phyloP scores from a whole-genome alignment of 106 monocot species.

The Platanthera zijinensis region DNA sequence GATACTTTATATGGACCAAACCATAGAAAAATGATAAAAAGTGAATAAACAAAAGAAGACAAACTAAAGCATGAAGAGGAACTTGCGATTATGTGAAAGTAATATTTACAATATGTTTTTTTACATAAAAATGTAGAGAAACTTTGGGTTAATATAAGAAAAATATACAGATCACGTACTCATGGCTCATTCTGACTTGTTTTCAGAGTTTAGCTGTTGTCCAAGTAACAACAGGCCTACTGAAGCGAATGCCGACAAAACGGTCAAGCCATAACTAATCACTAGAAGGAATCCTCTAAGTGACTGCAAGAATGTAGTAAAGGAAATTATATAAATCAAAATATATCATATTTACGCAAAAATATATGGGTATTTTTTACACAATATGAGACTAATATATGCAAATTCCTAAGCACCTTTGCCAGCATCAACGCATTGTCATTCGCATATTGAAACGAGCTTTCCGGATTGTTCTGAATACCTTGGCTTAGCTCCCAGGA shows the following conservation, averaged over 20 bases:
- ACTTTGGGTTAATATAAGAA: not conserved
- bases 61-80: not conserved
- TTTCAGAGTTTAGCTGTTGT: constrained; percentile 36
- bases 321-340: not conserved
- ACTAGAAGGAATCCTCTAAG: constrained; percentile 62
- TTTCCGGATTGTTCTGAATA: constrained; percentile 73
- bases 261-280: constrained; percentile 39
- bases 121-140: not conserved
- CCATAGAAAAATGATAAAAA: too few species aligned
- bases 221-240: constrained; percentile 59
- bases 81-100: not conserved
- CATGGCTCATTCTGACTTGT: constrained; percentile 24
- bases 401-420: constrained; percentile 35
- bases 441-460: constrained; percentile 68
- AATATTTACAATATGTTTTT: not conserved
- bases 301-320: constrained; percentile 36
- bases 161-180: not conserved
- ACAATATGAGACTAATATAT: not conserved
- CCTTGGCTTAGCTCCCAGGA: constrained; percentile 76
- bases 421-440: constrained; percentile 65
- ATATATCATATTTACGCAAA: not conserved
- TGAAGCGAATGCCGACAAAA: constrained; percentile 38
- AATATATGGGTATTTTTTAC: not conserved
- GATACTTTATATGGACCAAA: too few species aligned
- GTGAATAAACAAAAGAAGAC: not conserved